These are phyloP conservation scores for Boechera retrofracta DNA, from an alignment of 345 rosid species.

Conservation along the genomic window DNA sequence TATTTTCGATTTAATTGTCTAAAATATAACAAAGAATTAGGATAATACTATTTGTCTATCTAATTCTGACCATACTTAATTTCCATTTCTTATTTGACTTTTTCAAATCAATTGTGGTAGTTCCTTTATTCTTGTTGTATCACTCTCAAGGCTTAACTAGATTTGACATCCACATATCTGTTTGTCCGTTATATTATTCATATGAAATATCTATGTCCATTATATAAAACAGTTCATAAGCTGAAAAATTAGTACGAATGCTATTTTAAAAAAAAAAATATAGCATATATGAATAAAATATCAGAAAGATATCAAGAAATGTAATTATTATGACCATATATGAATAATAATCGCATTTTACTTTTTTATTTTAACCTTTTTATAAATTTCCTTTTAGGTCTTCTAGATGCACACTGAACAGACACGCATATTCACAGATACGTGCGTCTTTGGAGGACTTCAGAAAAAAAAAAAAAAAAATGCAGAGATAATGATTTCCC, in stretches of 20 bases:
- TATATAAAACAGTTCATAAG: not conserved
- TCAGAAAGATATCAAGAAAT: conserved; percentile 13
- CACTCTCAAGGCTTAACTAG: conserved; percentile 40
- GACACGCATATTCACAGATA: conserved; percentile 45
- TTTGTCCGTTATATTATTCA: conserved; percentile 11
- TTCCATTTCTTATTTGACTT: conserved; percentile 37
- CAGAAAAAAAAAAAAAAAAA: not conserved
- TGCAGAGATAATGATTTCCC: conserved; percentile 37
- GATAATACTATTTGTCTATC: conserved; percentile 28
- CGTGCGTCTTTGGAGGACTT: conserved; percentile 44
- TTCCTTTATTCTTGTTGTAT: conserved; percentile 27
- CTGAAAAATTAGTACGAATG: not conserved
- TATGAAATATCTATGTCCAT: not conserved
- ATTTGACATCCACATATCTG: conserved; percentile 38
- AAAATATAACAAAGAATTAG: conserved; percentile 4
- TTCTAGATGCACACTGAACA: conserved; percentile 41
- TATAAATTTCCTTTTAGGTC: not conserved
- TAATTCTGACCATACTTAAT: conserved; percentile 41
- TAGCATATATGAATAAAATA: not conserved
- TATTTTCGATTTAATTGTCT: not conserved
- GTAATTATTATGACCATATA: conserved; percentile 20
- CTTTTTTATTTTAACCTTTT: not conserved
- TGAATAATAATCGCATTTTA: conserved; percentile 1
- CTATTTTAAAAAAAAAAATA: too few relatives aligned
- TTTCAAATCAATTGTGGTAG: conserved; percentile 10